phyloP scores from a whole-genome alignment of 495 filamentous ascomycete genomes.

The Aspergillus wentii region DNA sequence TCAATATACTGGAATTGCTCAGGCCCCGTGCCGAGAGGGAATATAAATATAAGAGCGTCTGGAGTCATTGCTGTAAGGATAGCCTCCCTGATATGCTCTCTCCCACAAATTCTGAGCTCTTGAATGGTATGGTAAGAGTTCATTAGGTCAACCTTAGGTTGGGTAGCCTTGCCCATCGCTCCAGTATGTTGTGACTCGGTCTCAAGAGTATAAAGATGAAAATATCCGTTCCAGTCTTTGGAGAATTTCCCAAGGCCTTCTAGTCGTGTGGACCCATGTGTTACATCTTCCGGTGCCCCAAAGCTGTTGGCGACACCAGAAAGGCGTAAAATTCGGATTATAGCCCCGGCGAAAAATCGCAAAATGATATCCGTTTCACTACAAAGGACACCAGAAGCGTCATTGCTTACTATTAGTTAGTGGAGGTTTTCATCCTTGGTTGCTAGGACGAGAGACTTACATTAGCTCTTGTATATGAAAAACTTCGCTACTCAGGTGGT shows the following conservation, averaged over 20 bases:
- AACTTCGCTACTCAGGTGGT: too few species aligned
- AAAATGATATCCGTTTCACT: not conserved
- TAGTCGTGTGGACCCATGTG: too few species aligned
- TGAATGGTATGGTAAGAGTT: too few species aligned
- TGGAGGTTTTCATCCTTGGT: too few species aligned
- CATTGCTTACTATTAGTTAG: not conserved
- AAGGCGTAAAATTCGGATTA: not conserved
- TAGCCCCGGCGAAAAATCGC: not conserved
- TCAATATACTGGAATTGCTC: constrained; percentile 6
- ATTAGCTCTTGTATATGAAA: too few species aligned
- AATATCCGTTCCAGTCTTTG: not conserved
- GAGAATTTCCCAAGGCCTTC: not conserved
- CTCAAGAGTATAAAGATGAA: not conserved
- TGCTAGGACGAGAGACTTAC: too few species aligned
- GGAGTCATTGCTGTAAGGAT: constrained; percentile 2
- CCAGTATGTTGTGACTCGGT: too few species aligned
- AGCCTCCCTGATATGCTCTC: constrained; percentile 1
- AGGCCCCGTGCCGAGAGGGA: not conserved
- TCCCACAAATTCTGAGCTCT: too few species aligned
- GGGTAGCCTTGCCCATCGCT: too few species aligned
- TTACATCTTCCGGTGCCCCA: too few species aligned
- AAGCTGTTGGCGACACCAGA: too few species aligned
- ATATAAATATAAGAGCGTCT: constrained; percentile 8
- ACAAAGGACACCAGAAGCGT: not conserved
- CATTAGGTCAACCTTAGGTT: too few species aligned